Base-by-base conservation (phyloP, 305 asterid genomes). In the Solanum hybrid region DNA sequence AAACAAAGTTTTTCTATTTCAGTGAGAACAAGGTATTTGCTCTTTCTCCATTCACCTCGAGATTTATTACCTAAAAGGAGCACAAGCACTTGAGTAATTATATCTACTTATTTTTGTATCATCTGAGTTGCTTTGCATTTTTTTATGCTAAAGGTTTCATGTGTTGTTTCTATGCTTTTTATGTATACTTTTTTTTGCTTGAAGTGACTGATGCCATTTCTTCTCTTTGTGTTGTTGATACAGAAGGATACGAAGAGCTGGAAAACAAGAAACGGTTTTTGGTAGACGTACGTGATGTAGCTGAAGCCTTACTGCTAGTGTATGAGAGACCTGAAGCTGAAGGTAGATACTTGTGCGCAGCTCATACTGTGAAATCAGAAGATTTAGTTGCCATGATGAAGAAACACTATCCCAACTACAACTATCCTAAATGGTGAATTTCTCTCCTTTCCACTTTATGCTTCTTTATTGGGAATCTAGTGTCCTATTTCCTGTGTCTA, bases 221-320 rank as follows among this genome's bases (percentile, higher is more conserved):
- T 76, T 10, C 22, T 27, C 68, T 26, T n/a, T 86, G 6, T 51
- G 45, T 33, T 77, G 78, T 78, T 90, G 22, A 36, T 31, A 7
- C 93, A 95, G 98, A 93, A 91, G 99, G 97, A 83, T 86, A 89
- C 2, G 97, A 94, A 91, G 94, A 90, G 91, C 32, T 91, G 24
- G 95, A 94, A 29, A 91, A 95, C 93, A 90, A 32, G 65, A 1
- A 3, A 4, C 86, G 94, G 80, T 0, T 14, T 45, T 24, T 95
- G 20, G 95, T 97, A 9, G 98, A 96, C 86, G 98, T 95, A 13
- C 96, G 96, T 27, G 99, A 97, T 76, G 94, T 96, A 51, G 96
- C 94, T 76, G 96, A 93, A 89, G 94, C 96, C 15, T 87, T 96
- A 33, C 91, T 93, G 76, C 87, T 97, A 86, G 93, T 93, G 5